These are phyloP conservation scores for Akebia trifoliata DNA, from an alignment of 164 flowering plant genomes.

Conservation along the genomic window DNA sequence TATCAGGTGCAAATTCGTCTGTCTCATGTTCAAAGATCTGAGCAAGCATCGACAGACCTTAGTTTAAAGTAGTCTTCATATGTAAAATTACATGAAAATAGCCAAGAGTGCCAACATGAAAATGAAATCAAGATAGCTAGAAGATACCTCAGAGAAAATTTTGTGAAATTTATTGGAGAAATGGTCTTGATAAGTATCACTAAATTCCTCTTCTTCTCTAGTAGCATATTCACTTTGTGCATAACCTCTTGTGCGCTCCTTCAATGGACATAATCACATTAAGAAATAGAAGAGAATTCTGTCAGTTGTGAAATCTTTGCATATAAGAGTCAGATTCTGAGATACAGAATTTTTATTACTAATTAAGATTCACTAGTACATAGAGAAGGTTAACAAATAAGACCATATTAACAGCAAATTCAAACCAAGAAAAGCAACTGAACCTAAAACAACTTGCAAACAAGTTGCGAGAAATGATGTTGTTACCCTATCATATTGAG, in stretches of 20 bases:
- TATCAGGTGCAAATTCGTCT: conserved; percentile 46
- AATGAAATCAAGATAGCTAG: conserved; percentile 7
- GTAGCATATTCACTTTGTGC: conserved; percentile 29
- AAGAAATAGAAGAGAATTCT: conserved; percentile 3
- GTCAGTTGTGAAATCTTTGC: conserved; percentile 1
- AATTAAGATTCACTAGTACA: neutral
- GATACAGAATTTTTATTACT: neutral
- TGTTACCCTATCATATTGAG: conserved; percentile 74
- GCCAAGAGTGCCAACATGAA: neutral
- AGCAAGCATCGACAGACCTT: conserved; percentile 4
- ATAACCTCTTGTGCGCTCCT: conserved; percentile 30
- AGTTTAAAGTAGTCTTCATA: neutral
- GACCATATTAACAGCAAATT: neutral
- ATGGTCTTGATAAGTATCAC: conserved; percentile 34
- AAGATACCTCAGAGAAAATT: conserved; percentile 79
- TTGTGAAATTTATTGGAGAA: conserved; percentile 76
- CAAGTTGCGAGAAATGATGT: neutral
- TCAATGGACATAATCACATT: conserved; percentile 12
- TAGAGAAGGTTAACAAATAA: neutral
- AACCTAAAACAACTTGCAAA: neutral
- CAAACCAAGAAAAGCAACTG: neutral
- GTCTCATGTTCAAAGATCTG: conserved; percentile 79
- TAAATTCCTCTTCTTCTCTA: conserved; percentile 42
- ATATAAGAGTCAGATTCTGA: neutral
- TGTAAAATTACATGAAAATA: neutral